These are phyloP conservation scores for Cercophora newfieldiana DNA, from an alignment of 495 filamentous ascomycete species.

Conservation along the genomic window DNA sequence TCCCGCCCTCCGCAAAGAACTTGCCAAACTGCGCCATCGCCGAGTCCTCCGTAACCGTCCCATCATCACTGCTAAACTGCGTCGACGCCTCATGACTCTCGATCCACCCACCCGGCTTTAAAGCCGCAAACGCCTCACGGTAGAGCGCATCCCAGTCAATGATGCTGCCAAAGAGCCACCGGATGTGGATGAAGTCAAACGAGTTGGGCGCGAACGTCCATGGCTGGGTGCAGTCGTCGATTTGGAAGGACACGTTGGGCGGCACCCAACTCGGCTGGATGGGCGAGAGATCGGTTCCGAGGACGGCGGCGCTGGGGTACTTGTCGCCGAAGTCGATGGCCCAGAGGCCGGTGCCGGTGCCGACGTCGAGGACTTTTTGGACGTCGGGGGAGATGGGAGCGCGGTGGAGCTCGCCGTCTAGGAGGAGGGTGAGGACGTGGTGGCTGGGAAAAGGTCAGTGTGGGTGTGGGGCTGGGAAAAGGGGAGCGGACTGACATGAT, in stretches of 20 bases:
- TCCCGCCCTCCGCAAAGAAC: constrained; percentile 46
- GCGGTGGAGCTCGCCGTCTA: constrained; percentile 45
- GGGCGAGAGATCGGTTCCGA: constrained; percentile 24
- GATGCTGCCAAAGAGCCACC: constrained; percentile 53
- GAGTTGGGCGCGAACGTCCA: constrained; percentile 44
- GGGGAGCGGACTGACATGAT: constrained; percentile 31
- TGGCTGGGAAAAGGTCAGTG: constrained; percentile 25
- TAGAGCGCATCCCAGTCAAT: constrained; percentile 55
- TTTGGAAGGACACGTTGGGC: constrained; percentile 49
- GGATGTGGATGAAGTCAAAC: constrained; percentile 55
- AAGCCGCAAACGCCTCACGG: constrained; percentile 32
- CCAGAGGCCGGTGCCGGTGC: constrained; percentile 40
- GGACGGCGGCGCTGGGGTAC: constrained; percentile 41
- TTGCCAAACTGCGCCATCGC: constrained; percentile 47
- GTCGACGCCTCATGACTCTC: constrained; percentile 53
- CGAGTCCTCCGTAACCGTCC: constrained; percentile 45
- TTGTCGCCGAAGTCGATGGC: constrained; percentile 59
- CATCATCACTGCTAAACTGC: constrained; percentile 50
- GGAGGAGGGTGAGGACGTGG: constrained; percentile 33
- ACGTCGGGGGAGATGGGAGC: constrained; percentile 30
- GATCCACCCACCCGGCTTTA: constrained; percentile 26
- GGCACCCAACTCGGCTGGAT: constrained; percentile 37
- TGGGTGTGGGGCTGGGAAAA: neutral
- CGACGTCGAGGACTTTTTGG: constrained; percentile 40
- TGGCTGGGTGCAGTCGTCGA: constrained; percentile 53